phyloP scores from a whole-genome alignment of 1,284 basidiomycete genomes.

The Ustilago lituana region DNA sequence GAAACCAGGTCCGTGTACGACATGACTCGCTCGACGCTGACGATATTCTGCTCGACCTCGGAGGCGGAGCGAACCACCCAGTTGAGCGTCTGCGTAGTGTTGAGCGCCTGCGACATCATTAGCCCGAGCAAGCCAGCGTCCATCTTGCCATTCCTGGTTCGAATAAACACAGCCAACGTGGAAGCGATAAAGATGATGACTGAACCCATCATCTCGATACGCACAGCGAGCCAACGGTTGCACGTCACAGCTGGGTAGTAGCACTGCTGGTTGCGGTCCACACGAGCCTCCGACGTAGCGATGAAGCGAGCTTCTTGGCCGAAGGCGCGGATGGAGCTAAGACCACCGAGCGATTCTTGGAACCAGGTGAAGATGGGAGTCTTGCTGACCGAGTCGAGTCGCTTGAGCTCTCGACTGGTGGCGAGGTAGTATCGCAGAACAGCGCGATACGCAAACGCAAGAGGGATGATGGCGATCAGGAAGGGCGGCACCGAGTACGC shows the following conservation, averaged over 20 bases:
- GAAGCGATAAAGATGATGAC: slow-evolving; percentile 82
- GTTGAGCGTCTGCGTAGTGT: slow-evolving; percentile 71
- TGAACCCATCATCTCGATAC: slow-evolving; percentile 76
- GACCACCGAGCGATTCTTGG: slow-evolving; percentile 82
- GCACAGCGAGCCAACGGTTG: slow-evolving; percentile 81
- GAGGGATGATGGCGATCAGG: slow-evolving; percentile 71
- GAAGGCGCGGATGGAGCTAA: slow-evolving; percentile 81
- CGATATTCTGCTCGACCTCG: slow-evolving; percentile 93
- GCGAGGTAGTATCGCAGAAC: slow-evolving; percentile 79
- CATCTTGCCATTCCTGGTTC: slow-evolving; percentile 71
- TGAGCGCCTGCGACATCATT: slow-evolving; percentile 77
- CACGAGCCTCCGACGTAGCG: slow-evolving; percentile 78
- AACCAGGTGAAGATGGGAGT: slow-evolving; percentile 85
- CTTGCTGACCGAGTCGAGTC: slow-evolving; percentile 86
- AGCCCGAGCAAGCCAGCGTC: slow-evolving; percentile 92
- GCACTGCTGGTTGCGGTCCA: slow-evolving; percentile 82
- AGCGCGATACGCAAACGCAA: slow-evolving; percentile 59
- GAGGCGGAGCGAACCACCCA: slow-evolving; percentile 90
- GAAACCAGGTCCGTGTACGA: slow-evolving; percentile 77
- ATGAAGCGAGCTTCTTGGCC: slow-evolving; percentile 74
- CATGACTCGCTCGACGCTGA: slow-evolving; percentile 74
- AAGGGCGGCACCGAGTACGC: slow-evolving; percentile 80
- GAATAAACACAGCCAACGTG: slow-evolving; percentile 75
- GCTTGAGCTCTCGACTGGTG: slow-evolving; percentile 89
- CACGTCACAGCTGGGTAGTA: slow-evolving; percentile 76